Evolutionary conservation across 2,329 filamentous ascomycete genomes (phyloP).

Genomic region (Penicillium sumatraense): DNA sequence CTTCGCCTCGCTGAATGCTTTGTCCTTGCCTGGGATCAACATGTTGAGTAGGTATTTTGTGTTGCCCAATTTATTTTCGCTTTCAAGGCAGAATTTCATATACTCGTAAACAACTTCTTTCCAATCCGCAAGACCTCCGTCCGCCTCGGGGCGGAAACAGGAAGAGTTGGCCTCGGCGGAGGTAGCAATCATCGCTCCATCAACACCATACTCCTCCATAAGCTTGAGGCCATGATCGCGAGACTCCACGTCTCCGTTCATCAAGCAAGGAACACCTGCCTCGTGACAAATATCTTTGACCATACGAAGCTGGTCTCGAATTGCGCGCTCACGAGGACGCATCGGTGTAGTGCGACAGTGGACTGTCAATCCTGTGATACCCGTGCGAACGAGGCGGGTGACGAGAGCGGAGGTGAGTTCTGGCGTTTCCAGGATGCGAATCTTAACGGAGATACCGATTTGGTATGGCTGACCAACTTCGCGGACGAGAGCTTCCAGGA

Average conservation of each 20-base stretch:
- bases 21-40: slow-evolving; percentile 79
- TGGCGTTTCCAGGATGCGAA: slow-evolving; percentile 79
- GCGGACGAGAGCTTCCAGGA: slow-evolving; percentile 79
- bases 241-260: slow-evolving; percentile 89
- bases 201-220: slow-evolving; percentile 78
- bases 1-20: slow-evolving; percentile 65
- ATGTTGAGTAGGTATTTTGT: slow-evolving; percentile 89
- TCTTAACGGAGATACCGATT: slow-evolving; percentile 97
- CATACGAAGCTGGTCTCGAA: slow-evolving; percentile 84
- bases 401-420: slow-evolving; percentile 79
- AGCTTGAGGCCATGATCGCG: slow-evolving; percentile 74
- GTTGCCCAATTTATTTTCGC: slow-evolving; percentile 87
- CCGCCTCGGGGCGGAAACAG: slow-evolving; percentile 72
- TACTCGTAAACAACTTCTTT: slow-evolving; percentile 77
- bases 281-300: slow-evolving; percentile 78
- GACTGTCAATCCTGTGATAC: slow-evolving; percentile 88
- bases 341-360: slow-evolving; percentile 97
- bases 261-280: slow-evolving; percentile 85
- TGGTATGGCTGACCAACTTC: slow-evolving; percentile 77
- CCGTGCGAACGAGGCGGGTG: slow-evolving; percentile 76
- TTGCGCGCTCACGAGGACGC: slow-evolving; percentile 85
- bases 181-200: slow-evolving; percentile 97
- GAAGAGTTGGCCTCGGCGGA: slow-evolving; percentile 89
- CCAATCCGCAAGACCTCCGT: slow-evolving; percentile 77
- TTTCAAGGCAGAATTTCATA: slow-evolving; percentile 70